A percentile compares a stretch with the other conserved stretches of the same genome.
Conservation (phyloP, 2,329 filamentous ascomycete species). For the Fusarium stilboides region DNA sequence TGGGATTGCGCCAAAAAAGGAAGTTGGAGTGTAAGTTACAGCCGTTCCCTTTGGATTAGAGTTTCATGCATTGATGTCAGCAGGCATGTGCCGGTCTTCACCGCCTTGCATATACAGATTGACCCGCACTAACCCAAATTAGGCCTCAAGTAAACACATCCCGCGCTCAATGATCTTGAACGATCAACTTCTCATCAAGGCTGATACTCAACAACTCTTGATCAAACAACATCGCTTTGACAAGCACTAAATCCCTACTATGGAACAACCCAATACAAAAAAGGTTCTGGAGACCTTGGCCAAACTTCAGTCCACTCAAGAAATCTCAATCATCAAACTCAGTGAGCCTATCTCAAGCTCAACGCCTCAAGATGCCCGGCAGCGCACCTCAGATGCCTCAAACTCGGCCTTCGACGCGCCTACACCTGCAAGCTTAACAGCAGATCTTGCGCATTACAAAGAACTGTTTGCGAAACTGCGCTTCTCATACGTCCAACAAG, state of each 20-base stretch:
- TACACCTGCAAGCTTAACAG: constrained; percentile 82
- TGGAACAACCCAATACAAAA: constrained; percentile 54
- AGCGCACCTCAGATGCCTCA: constrained; percentile 81
- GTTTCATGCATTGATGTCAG: constrained; percentile 33
- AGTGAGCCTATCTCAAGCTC: constrained; percentile 79
- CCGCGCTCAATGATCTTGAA: constrained; percentile 20
- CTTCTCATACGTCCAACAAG: constrained; percentile 98
- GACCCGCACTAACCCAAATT: constrained; percentile 48
- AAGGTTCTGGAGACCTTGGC: constrained; percentile 65
- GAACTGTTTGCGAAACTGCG: constrained; percentile 96
- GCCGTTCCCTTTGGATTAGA: constrained; percentile 1
- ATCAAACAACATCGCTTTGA: not conserved
- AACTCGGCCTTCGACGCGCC: constrained; percentile 74
- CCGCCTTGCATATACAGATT: constrained; percentile 32
- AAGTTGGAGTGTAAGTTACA: constrained; percentile 15
- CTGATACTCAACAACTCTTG: not conserved
- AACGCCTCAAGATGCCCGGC: constrained; percentile 56
- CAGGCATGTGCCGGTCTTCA: constrained; percentile 39
- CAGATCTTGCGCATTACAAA: constrained; percentile 91
- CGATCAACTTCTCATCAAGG: not conserved
- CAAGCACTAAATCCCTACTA: constrained; percentile 9
- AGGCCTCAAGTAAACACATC: constrained; percentile 59
- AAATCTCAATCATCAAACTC: constrained; percentile 82
- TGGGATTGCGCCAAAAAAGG: constrained; percentile 21
- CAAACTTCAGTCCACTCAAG: constrained; percentile 69